Percentiles rank a stretch among this genome's conserved stretches.
phyloP scores from a whole-genome alignment of 2,329 filamentous ascomycete genomes.

The Alternaria incomplexa region DNA sequence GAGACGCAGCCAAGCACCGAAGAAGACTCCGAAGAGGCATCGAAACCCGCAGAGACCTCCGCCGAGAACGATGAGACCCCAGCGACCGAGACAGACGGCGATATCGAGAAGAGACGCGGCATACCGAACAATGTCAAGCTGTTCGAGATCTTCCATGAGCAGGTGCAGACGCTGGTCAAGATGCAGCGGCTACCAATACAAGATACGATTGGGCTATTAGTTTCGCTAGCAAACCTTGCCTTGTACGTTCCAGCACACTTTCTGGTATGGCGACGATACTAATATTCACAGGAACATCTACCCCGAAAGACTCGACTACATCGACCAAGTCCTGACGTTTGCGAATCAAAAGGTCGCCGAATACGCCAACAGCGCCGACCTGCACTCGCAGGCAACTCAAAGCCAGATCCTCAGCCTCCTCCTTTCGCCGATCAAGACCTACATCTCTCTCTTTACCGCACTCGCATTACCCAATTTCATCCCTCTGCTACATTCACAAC shows the following conservation, averaged over 20 bases:
- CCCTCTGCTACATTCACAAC: slow-evolving; percentile 86
- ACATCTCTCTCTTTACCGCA: slow-evolving; percentile 95
- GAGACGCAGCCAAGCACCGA: slow-evolving; percentile 32
- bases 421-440: slow-evolving; percentile 87
- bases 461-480: slow-evolving; percentile 91
- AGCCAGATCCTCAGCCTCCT: slow-evolving; percentile 87
- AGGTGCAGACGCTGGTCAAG: slow-evolving; percentile 92
- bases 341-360: slow-evolving; percentile 85
- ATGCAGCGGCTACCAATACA: slow-evolving; percentile 90
- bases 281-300: slow-evolving; percentile 75
- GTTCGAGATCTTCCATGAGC: slow-evolving; percentile 96
- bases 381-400: slow-evolving; percentile 87
- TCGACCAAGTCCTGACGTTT: slow-evolving; percentile 91
- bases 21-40: slow-evolving; percentile 37
- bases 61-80: slow-evolving; percentile 45
- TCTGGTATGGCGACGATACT: slow-evolving; percentile 17
- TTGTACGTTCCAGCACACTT: slow-evolving; percentile 58
- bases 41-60: slow-evolving; percentile 33
- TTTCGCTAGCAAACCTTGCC: slow-evolving; percentile 92
- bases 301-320: slow-evolving; percentile 88
- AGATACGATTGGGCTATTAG: slow-evolving; percentile 90
- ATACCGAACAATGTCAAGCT: slow-evolving; percentile 83
- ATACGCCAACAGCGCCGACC: slow-evolving; percentile 91
- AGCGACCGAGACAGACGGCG: slow-evolving; percentile 50
- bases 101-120: slow-evolving; percentile 56